Base-by-base conservation (phyloP, 140 eudicot species). In the Flaveria floridana region DNA sequence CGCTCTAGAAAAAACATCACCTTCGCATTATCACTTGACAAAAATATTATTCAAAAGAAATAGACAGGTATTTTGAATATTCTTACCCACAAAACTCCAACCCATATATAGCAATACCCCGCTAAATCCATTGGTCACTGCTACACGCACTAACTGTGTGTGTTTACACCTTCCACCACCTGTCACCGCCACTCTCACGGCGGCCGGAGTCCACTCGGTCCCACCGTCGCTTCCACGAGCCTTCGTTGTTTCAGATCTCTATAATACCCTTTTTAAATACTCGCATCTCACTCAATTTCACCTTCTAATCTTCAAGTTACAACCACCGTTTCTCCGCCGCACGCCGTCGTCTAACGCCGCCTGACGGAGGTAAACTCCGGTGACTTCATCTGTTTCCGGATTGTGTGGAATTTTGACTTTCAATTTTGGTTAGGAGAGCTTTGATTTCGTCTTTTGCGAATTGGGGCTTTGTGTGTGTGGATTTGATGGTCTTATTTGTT, bases 111-210 rank as follows among this genome's bases (percentile, higher is more conserved):
- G 20, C 67, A 50, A 11, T 48, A 52, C 3, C 20, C 64, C 51
- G 37, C 62, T 20, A 57, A 55, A 6, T 26, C 21, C 48, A 30
- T 14, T 30, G 70, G 50, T 64, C 9, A 41, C 76, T 23, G 59
- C n/a, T 10, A 53, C 18, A 67, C 80, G 55, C 80, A 53, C 59
- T 76, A 9, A 76, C 68, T 67, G 80, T 76, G 74, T 46, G 80
- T 76, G 74, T 53, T 66, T 58, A 3, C 73, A 68, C 73, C 20
- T 46, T 5, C 41, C 78, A 72, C 73, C 78, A 63, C 73, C 78
- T 71, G 59, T 51, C 55, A 63, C 74, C 73, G 82, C 30, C 37
- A 23, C 21, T 55, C 59, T 15, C 15, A n/a, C 55, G 70, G 77
- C 72, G 7, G 82, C 78, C 73, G 47, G 75, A 76, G 81, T 76